Evolutionary conservation across 768 basidiomycete genomes (phyloP).

Genomic region (Mycena olivaceomarginata): DNA sequence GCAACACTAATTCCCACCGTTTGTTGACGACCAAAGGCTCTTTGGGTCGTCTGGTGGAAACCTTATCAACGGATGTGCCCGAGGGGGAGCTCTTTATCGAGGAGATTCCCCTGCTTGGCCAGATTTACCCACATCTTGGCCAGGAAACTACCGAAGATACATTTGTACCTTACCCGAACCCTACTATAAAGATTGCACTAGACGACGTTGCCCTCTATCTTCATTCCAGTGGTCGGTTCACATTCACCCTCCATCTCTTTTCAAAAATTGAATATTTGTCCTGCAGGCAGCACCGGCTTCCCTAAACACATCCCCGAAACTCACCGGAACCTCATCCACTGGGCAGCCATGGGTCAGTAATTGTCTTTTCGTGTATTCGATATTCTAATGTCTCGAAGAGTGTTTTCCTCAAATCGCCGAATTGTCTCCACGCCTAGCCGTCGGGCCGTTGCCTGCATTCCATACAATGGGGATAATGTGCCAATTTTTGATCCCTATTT

Average conservation of each 20-base stretch:
- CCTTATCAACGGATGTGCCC: neutral
- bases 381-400: neutral
- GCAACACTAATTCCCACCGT: constrained; percentile 59
- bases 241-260: neutral
- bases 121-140: constrained; percentile 65
- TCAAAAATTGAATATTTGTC: neutral
- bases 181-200: constrained; percentile 35
- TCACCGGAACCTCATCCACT: constrained; percentile 25
- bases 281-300: constrained; percentile 38
- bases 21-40: constrained; percentile 55
- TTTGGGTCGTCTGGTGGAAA: constrained; percentile 52
- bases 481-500: constrained; percentile 56
- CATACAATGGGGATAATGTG: constrained; percentile 56
- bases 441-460: constrained; percentile 60
- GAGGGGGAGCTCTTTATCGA: constrained; percentile 50
- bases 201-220: constrained; percentile 58
- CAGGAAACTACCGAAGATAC: constrained; percentile 53
- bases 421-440: constrained; percentile 18
- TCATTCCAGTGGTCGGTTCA: constrained; percentile 54
- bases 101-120: constrained; percentile 56
- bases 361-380: no score
- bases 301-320: constrained; percentile 38
- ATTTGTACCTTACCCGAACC: constrained; percentile 53
- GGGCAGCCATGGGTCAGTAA: constrained; percentile 7
- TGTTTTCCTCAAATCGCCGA: neutral